phyloP scores from a whole-genome alignment of 2,329 filamentous ascomycete species.

The Diaporthe vaccinii region DNA sequence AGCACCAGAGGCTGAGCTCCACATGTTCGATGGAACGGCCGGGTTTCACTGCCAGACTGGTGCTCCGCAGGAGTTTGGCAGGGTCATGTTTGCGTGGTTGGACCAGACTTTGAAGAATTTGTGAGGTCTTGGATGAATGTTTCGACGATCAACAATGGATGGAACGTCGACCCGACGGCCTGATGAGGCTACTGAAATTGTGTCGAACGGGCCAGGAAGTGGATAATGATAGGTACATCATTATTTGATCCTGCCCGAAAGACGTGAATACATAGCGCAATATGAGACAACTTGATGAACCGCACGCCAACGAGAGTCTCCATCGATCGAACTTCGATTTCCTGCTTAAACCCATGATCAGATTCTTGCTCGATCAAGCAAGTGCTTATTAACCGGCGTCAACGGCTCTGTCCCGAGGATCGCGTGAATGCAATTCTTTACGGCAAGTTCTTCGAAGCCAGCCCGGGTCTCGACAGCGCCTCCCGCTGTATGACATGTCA shows the following conservation, averaged over 20 bases:
- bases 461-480: slow-evolving; percentile 66
- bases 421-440: slow-evolving; percentile 66
- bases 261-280: no score
- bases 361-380: slow-evolving; percentile 50
- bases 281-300: no score
- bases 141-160: background rate
- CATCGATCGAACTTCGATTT: background rate
- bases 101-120: background rate
- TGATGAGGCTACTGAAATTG: no score
- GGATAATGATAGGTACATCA: no score
- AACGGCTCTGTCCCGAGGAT: slow-evolving; percentile 58
- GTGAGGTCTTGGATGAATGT: background rate
- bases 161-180: no score
- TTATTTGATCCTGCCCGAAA: no score
- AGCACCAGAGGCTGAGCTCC: no score
- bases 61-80: slow-evolving; percentile 16
- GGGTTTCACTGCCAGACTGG: slow-evolving; percentile 24
- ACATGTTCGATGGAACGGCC: slow-evolving; percentile 10
- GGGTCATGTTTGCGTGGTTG: slow-evolving; percentile 13
- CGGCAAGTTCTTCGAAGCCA: slow-evolving; percentile 67
- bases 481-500: slow-evolving; percentile 68
- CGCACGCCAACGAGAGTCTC: no score
- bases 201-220: no score
- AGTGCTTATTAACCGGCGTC: slow-evolving; percentile 67
- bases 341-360: background rate